Evolutionary conservation across 306 rosid species (phyloP).

Genomic region (Acacia acuminata): DNA sequence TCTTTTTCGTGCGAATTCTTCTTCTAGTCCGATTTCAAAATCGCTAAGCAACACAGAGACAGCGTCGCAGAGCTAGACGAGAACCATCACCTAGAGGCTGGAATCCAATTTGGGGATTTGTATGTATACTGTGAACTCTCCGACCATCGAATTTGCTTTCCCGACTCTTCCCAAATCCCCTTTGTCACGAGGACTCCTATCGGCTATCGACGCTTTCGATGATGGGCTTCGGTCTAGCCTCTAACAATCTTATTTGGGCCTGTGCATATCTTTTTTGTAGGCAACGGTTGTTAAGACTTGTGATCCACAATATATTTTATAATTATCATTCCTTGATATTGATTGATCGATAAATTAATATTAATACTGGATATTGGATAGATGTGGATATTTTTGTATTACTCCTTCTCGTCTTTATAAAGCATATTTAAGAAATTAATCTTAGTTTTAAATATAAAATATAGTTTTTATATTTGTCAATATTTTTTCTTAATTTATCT

Average conservation of each 20-base stretch:
- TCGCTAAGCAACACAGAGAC: neutral
- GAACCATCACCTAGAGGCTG: neutral
- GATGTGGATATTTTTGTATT: neutral
- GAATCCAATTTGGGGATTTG: neutral
- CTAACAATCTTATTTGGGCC: neutral
- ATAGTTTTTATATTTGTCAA: too few relatives aligned
- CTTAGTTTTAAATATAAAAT: too few relatives aligned
- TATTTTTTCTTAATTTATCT: too few relatives aligned
- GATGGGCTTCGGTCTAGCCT: neutral
- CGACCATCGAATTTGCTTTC: neutral
- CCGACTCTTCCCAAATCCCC: neutral
- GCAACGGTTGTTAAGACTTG: neutral
- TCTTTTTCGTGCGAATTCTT: neutral
- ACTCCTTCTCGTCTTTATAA: too few relatives aligned
- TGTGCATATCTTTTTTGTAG: neutral
- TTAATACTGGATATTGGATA: too few relatives aligned
- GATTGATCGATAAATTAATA: too few relatives aligned
- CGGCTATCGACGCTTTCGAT: neutral
- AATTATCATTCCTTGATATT: too few relatives aligned
- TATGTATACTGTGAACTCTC: neutral
- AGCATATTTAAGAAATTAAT: too few relatives aligned
- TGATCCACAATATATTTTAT: too few relatives aligned
- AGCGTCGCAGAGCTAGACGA: neutral
- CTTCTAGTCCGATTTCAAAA: conserved; percentile 7
- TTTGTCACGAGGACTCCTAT: neutral